phyloP scores from a whole-genome alignment of 2,329 filamentous ascomycete genomes.

The Thelonectria olida region DNA sequence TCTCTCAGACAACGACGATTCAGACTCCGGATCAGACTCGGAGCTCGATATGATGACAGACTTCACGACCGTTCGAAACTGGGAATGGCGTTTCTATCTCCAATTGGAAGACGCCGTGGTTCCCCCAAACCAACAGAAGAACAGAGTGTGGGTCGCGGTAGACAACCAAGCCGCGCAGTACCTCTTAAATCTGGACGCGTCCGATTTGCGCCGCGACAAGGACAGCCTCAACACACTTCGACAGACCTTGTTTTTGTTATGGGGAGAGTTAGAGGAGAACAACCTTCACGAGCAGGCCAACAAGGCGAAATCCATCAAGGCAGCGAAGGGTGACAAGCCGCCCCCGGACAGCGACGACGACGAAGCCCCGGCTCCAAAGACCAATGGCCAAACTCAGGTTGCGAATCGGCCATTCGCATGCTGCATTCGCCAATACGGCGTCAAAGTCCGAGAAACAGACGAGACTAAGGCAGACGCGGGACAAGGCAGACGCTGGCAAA shows the following conservation, averaged over 20 bases:
- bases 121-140: slow-evolving; percentile 44
- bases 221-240: slow-evolving; percentile 62
- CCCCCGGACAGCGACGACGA: slow-evolving; percentile 51
- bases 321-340: slow-evolving; percentile 44
- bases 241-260: slow-evolving; percentile 79
- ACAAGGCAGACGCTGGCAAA: slow-evolving; percentile 63
- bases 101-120: slow-evolving; percentile 75
- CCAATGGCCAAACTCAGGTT: slow-evolving; percentile 32
- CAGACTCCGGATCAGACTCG: slow-evolving; percentile 39
- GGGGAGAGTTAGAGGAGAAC: slow-evolving; percentile 84
- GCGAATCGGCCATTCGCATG: slow-evolving; percentile 72
- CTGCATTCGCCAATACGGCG: slow-evolving; percentile 76
- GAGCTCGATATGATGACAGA: slow-evolving; percentile 35
- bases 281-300: slow-evolving; percentile 55
- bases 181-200: slow-evolving; percentile 58
- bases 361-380: slow-evolving; percentile 21
- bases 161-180: slow-evolving; percentile 63
- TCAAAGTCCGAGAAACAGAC: slow-evolving; percentile 55
- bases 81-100: slow-evolving; percentile 88
- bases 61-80: slow-evolving; percentile 51
- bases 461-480: slow-evolving; percentile 55
- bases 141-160: slow-evolving; percentile 74
- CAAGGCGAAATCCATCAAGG: slow-evolving; percentile 37
- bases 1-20: slow-evolving; percentile 54
- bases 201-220: slow-evolving; percentile 63